Evolutionary conservation across 805 yeast genomes (phyloP).

Genomic region (Wickerhamomyces ciferrii): DNA sequence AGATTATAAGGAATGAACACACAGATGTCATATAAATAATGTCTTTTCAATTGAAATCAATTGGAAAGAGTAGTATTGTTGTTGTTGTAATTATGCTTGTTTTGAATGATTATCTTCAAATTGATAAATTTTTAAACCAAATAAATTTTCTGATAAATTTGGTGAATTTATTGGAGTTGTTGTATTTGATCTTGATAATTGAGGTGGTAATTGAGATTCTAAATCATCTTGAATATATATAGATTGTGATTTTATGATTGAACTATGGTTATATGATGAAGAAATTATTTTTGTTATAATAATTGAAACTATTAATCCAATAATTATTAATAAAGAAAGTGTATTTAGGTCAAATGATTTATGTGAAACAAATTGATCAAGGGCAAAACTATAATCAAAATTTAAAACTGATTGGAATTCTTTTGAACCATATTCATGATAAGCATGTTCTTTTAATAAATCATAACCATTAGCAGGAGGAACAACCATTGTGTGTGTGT

Average conservation of each 20-base stretch:
- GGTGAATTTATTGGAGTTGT: constrained; percentile 4
- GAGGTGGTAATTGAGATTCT: constrained; percentile 1
- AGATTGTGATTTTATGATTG: neutral
- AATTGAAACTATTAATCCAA: neutral
- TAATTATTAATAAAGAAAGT: neutral
- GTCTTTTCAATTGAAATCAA: neutral
- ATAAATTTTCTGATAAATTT: neutral
- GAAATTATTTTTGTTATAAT: neutral
- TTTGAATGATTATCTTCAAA: neutral
- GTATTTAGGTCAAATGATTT: neutral
- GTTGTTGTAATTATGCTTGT: neutral
- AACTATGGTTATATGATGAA: neutral
- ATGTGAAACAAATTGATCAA: constrained; percentile 1
- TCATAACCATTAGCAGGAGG: constrained; percentile 19
- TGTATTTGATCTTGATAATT: constrained; percentile 2
- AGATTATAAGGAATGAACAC: too few species aligned
- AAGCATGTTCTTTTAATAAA: constrained; percentile 23
- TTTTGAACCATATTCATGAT: constrained; percentile 16
- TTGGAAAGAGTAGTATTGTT: neutral
- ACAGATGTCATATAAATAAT: too few species aligned
- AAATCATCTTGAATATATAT: neutral
- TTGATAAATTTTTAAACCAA: neutral
- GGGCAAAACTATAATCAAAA: constrained; percentile 13
- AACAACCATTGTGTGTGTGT: constrained; percentile 14
- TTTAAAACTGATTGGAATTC: constrained; percentile 9